A percentile compares a stretch with the other conserved stretches of the same genome.
These are phyloP conservation scores for Ampelocalamus luodianensis DNA, from an alignment of 176 grass and related monocot genomes.

Conservation along the genomic window DNA sequence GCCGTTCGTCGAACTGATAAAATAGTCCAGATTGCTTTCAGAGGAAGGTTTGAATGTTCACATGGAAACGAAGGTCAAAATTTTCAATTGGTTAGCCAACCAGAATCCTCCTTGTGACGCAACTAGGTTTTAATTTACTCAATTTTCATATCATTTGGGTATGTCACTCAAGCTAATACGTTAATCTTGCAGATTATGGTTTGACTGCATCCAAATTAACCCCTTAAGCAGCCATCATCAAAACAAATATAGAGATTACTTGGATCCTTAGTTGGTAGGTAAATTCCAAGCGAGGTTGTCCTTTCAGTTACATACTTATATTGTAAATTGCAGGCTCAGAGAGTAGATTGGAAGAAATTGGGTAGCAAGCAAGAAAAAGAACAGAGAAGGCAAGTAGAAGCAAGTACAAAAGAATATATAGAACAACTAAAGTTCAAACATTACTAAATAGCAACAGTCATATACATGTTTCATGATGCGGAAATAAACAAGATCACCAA, in stretches of 20 bases:
- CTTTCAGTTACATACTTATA: neutral
- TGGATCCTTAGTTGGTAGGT: neutral
- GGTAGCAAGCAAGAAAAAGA: neutral
- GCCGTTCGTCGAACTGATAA: slow-evolving; percentile 33
- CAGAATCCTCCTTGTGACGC: slow-evolving; percentile 49
- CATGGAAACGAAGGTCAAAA: slow-evolving; percentile 27
- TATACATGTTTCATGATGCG: slow-evolving; percentile 39
- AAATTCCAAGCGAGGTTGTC: neutral
- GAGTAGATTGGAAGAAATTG: slow-evolving; percentile 35
- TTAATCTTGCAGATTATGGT: slow-evolving; percentile 30
- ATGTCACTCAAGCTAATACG: slow-evolving; percentile 29
- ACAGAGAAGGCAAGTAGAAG: neutral
- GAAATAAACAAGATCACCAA: slow-evolving; percentile 4
- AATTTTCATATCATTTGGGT: neutral
- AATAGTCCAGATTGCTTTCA: slow-evolving; percentile 53
- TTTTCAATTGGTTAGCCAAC: slow-evolving; percentile 47
- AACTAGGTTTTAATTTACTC: slow-evolving; percentile 28
- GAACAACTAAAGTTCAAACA: slow-evolving; percentile 16
- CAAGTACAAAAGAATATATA: neutral
- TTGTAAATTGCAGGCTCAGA: neutral
- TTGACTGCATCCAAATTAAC: slow-evolving; percentile 45
- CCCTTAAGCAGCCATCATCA: neutral
- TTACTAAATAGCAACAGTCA: neutral
- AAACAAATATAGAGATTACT: neutral
- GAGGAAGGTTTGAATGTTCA: slow-evolving; percentile 50